Percentiles rank a stretch among this genome's conserved stretches.
Conservation (phyloP, 2,329 filamentous ascomycete species). For the Phyllachora maydis region DNA sequence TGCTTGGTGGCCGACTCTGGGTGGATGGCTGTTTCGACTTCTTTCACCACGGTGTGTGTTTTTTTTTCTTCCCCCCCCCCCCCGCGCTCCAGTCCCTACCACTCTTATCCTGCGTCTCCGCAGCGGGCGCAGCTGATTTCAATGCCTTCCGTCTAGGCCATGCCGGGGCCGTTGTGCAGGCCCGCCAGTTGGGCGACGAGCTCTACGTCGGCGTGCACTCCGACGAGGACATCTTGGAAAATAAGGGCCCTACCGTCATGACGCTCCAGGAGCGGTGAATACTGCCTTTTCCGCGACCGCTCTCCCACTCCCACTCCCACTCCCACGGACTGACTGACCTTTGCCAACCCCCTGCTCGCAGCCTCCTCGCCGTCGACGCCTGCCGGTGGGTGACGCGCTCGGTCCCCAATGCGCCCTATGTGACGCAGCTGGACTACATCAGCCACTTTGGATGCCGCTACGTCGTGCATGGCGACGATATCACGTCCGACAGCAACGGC, state of each 20-base stretch:
- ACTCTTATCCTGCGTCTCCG: conserved; percentile 1
- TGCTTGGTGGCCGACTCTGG: conserved; percentile 66
- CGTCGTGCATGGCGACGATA: conserved; percentile 92
- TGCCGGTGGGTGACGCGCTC: conserved; percentile 86
- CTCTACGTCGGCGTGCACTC: conserved; percentile 88
- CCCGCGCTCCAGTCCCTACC: background rate
- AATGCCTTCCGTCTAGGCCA: conserved; percentile 37
- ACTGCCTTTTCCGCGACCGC: conserved; percentile 4
- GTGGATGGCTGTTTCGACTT: conserved; percentile 99
- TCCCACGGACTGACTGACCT: conserved; percentile 2
- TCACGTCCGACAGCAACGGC: conserved; percentile 81
- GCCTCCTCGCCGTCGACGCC: conserved; percentile 74
- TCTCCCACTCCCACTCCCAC: conserved; percentile 10
- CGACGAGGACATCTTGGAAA: conserved; percentile 84
- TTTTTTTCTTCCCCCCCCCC: background rate
- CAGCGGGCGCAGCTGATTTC: background rate
- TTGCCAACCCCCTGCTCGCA: too few relatives aligned
- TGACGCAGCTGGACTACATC: conserved; percentile 86
- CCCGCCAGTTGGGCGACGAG: conserved; percentile 73
- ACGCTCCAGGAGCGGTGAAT: conserved; percentile 60
- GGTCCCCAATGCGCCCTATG: conserved; percentile 75
- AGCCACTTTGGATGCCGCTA: conserved; percentile 88
- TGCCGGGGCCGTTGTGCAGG: conserved; percentile 91
- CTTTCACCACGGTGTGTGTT: conserved; percentile 65
- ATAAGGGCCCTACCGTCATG: conserved; percentile 98